Base-by-base conservation (phyloP, 2,329 filamentous ascomycete genomes). In the Penicillium janthinellum region DNA sequence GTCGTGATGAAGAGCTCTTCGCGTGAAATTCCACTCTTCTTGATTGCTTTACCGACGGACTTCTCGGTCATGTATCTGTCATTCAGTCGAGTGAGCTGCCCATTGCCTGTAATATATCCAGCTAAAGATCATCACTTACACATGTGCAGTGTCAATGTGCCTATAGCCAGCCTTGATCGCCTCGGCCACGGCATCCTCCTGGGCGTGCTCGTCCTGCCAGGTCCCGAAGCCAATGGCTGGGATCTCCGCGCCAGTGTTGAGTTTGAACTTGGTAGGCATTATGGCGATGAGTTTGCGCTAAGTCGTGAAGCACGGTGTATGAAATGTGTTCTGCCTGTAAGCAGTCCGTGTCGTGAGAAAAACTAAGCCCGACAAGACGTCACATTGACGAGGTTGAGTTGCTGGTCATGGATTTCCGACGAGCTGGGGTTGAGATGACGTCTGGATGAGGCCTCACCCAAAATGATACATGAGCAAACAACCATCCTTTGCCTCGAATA, bases 1-100 rank as follows among this genome's bases (percentile, higher is more conserved):
- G 85, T 87, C 1, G 85, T 87, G 65, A 90, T 80, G 75, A 89
- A 90, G 62, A 90, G 77, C 57, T 90, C 81, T 45, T 85, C 78
- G 49, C 88, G 82, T 59, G 88, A 86, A 11, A 90, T 81, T 49
- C 88, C 82, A 35, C 84, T 84, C 62, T 87, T 83, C 65, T 81
- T 84, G 70, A 90, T 85, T 20, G 85, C 89, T 64, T 82, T 77
- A 12, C 87, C 89, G 0, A 89, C 87, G 55, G 88, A 86, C 56
- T 81, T 81, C 72, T 90, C 88, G 59, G 88, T 91, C 57, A 81
- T 80, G 70, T 89, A 89, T 71, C 77, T 79, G 37, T 17, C 39
- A 10, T 4, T 31, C 7, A 38, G 20, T 34, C 31, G 3, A 17
- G 22, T 8, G 17, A 38, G 12, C 34, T 22, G 3, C 6, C 2